Percentiles rank a stretch among this genome's conserved stretches.
These are phyloP conservation scores for Sanghuangporus weigelae DNA, from an alignment of 1,284 basidiomycete species.

Conservation along the genomic window DNA sequence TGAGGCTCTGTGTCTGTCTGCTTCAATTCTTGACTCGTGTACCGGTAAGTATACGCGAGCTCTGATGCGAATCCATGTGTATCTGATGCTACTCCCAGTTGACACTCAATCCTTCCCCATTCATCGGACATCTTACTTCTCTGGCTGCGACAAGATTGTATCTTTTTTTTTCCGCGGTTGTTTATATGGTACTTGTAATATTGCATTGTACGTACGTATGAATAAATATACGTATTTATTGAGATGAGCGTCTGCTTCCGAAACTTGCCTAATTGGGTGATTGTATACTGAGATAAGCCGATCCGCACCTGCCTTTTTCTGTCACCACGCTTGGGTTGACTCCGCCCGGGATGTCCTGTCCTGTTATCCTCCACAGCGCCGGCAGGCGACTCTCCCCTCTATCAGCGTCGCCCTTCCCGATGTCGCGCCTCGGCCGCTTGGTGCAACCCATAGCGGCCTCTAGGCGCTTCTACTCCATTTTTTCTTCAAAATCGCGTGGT, in stretches of 20 bases:
- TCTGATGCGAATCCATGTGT: neutral
- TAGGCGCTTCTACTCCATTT: slow-evolving; percentile 66
- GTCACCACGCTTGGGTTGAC: neutral
- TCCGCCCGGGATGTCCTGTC: neutral
- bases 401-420: slow-evolving; percentile 18
- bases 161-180: too few species aligned
- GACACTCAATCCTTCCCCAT: too few species aligned
- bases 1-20: slow-evolving; percentile 26
- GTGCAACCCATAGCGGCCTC: slow-evolving; percentile 41
- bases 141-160: too few species aligned
- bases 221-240: neutral
- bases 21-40: slow-evolving; percentile 2
- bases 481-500: slow-evolving; percentile 70
- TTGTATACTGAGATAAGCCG: neutral
- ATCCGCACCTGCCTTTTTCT: neutral
- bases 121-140: too few species aligned
- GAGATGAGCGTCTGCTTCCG: neutral
- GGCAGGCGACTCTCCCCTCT: neutral
- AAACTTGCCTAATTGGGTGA: neutral
- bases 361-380: neutral
- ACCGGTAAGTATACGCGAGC: neutral
- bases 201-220: too few species aligned
- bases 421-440: slow-evolving; percentile 45
- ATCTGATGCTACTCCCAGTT: too few species aligned
- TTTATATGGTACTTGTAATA: too few species aligned